Base-by-base conservation (phyloP, 768 basidiomycete genomes). In the Boletus sp. region DNA sequence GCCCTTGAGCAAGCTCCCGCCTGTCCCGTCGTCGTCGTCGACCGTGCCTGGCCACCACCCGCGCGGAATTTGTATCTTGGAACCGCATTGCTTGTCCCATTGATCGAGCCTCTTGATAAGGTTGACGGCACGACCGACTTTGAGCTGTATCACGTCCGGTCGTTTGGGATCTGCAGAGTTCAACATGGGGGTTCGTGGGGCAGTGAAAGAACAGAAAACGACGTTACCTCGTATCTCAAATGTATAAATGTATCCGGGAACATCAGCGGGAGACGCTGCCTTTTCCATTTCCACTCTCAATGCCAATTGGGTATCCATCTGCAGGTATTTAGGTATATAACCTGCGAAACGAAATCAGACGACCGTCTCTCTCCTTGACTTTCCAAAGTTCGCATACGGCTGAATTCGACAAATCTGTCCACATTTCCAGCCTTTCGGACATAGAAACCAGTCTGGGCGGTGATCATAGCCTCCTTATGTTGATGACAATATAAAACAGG, bases 21-120 rank as follows among this genome's bases (percentile, higher is more conserved):
- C 59, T 7, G 70, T 65, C 42, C 68, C 70, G 9, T 72, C 65
- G 23, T 74, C 69, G 25, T 75, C 72, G 50, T 77, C 76, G 29
- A 76, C 74, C 30, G 74, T 74, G 21, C 79, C 80, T 2, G 91
- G 91, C 77, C 84, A 90, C 73, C 80, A 87, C 1, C 88, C 89
- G 41, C 88, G 79, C 15, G 88, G 70, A 35, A 90, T 79, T 48
- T 85, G 87, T 59, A 84, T 80, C 67, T 87, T 88, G 8, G 88
- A 88, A 5, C 81, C 81, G 55, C 91, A 93, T 61, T 90, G 88
- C 61, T 87, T 91, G 21, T 77, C 77, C 91, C 91, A 93, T 61
- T 93, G 79, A 64, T 86, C 83, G 43, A 91, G 76, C 30, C 91
- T 77, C 61, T 85, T 85, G 30, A 77, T 79, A 23, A 91, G 77